Base-by-base conservation (phyloP, 805 yeast species). In the Candida piceae region DNA sequence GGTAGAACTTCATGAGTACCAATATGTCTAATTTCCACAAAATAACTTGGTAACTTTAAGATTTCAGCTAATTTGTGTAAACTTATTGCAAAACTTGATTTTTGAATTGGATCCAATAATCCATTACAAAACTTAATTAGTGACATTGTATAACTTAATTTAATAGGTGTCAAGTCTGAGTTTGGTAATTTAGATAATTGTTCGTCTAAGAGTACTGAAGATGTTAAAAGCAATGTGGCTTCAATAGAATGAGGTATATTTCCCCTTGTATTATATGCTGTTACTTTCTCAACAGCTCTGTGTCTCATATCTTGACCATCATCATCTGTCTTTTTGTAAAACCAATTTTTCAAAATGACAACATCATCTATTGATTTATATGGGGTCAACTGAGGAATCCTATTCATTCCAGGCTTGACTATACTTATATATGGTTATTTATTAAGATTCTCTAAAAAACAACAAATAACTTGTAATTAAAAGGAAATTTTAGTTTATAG, bases 1-100 rank as follows among this genome's bases (percentile, higher is more conserved):
- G 97, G 96, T 18, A 93, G 59, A 13, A 67, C 64, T 50, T 90
- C 97, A 58, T 93, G 98, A 0, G 98, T 90, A 4, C 94, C 89
- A 50, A 76, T 74, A 58, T 93, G 97, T 38, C 98, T 69, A 21
- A 87, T 55, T 52, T 93, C 98, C 1, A 93, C 98, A 58, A 93
- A 87, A 51, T 73, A 74, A 22, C 80, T 68, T 0, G 97, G 96
- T 17, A 93, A 64, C 1, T 75, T 72, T 16, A 85, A 60, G 30
- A 72, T 70, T 36, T 65, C 71, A 1, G 97, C 97, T 17, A 93
- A 60, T 5, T 70, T 69, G 44, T 83, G 82, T 48, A 93, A 62
- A 5, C 97, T 89, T 12, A 83, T 73, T 0, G 96, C 96, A 53
- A 64, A 80, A 30, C 70, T 74, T 1, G 88, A 75, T 49, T 80